Evolutionary conservation across 2,329 filamentous ascomycete genomes (phyloP), one percentile per base, ranked within the genome.

Genomic region (Ophiosphaerella narmari): DNA sequence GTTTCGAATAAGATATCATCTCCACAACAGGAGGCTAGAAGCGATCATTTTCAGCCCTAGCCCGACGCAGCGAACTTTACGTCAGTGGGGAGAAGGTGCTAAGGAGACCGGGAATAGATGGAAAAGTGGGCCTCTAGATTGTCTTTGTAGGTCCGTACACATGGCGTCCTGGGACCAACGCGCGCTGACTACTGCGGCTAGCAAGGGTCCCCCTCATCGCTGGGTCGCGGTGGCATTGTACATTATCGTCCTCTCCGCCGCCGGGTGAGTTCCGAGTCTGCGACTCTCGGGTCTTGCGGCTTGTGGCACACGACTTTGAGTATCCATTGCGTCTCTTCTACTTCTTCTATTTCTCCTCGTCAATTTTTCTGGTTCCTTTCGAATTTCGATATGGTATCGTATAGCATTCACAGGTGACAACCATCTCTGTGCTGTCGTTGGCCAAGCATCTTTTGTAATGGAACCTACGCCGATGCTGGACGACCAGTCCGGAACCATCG

Each of bases 401-500:
- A 23, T 47, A 42, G 23, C 40, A 47, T 41, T 32, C 42, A 24
- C 32, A 48, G 52, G 39, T 53, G 33, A 50, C 38, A 42, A 48
- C 50, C 40, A 49, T 46, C 14, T 34, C 39, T 8, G 39, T 26
- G 21, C 12, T 37, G 37, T 18, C 5, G 29, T 12, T 16, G 34
- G 23, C 32, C 39, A 18, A 9, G 21, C 2, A 23, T 2, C 13
- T 18, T 14, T 36, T 40, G 44, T 48, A 7, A 72, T 72, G 69
- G 47, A 57, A 37, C 12, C 41, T 46, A 48, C 53, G 9, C 47
- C 55, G 16, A 43, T 29, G 38, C 49, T 69, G 46, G 70, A 72
- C 47, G 41, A 12, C 12, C 63, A 61, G 12, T 72, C 68, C 39
- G 31, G 16, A 7, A 65, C 72, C 8, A 64, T 76, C 13, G 54